A percentile compares a stretch with the other conserved stretches of the same genome.
Evolutionary conservation across 306 rosid genomes (phyloP).

Genomic region (apple (Malus domestica)): ASM211411v1 NC_041794.1:1333001-1333500

Average conservation of each 20-base stretch:
- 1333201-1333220: conserved; percentile 87
- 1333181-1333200: conserved; percentile 76
- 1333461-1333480: neutral
- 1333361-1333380: neutral
- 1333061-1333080: no score
- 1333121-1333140: neutral
- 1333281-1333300: neutral
- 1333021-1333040: neutral
- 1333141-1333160: conserved; percentile 34
- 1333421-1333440: neutral
- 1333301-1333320: neutral
- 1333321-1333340: neutral
- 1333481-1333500: neutral
- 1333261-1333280: conserved; percentile 64
- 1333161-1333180: conserved; percentile 82
- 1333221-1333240: conserved; percentile 95
- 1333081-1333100: neutral
- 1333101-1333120: neutral
- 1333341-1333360: neutral
- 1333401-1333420: neutral
- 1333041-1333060: neutral
- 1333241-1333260: conserved; percentile 88
- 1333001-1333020: neutral
- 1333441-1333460: neutral
- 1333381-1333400: neutral